Evolutionary conservation across 352 stramenopile species (phyloP), one percentile per base, ranked within the genome.

Genomic region (Pythium grandisporangium): DNA sequence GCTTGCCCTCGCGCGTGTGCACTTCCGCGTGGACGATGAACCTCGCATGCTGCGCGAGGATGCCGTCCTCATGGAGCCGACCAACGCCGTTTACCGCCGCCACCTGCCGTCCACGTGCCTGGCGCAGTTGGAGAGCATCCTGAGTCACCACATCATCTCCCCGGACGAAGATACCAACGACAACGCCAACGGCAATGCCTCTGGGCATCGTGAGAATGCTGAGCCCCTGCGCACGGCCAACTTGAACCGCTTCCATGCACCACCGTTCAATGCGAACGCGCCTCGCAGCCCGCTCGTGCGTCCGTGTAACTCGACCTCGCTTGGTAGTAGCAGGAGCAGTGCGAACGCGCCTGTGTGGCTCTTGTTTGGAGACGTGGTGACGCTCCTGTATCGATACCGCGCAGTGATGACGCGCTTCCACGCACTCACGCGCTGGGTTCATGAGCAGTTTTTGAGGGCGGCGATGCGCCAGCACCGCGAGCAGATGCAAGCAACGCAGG

Each of bases 351-450:
- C 49, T 4, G 58, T 58, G 24, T 88, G 66, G 58, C 22, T 85
- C 5, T 70, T 59, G 57, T 83, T 83, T 8, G 66, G 73, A 5
- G 70, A 84, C 20, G 44, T 85, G 20, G 45, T 85, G 4, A 61
- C 67, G 12, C 19, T 88, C 37, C 33, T 88, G 45, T 60, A 69
- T 13, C 76, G 73, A 30, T 88, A 85, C 39, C 60, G 58, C 5
- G 48, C 55, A 19, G 61, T 79, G 35, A 83, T 84, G 69, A 67
- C 59, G 39, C 66, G 77, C 40, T 88, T 88, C 44, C 69, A 88
- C 29, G 46, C 66, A 17, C 79, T 82, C 35, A 53, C 63, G 6
- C 60, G 63, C 23, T 84, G 75, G 70, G 52, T 63, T 3, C 50
- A 61, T 16, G 75, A 85, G 35, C 55, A 80, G 2, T 85, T 83